A percentile compares a stretch with the other conserved stretches of the same genome.
These are phyloP conservation scores for Starmerella davenportii DNA, from an alignment of 805 yeast genomes.

Conservation along the genomic window DNA sequence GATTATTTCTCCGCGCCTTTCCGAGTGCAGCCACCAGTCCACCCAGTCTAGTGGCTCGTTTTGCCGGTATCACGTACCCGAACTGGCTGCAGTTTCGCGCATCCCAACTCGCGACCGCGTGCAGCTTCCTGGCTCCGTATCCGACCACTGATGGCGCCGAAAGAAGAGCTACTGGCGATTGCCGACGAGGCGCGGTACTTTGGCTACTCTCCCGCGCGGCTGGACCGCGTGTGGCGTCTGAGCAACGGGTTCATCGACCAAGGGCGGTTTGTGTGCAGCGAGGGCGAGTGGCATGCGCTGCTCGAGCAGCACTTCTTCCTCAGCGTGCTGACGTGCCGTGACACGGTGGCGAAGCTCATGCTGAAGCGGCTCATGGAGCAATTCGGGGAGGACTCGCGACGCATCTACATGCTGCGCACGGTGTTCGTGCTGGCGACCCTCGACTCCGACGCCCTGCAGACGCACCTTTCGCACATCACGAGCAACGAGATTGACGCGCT, in stretches of 20 bases:
- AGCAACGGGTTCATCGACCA: conserved; percentile 25
- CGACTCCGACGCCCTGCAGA: conserved; percentile 24
- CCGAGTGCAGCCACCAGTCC: no score
- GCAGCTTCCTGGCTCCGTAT: no score
- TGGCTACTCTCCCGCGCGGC: conserved; percentile 31
- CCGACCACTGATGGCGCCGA: conserved; percentile 1
- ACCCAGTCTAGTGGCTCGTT: no score
- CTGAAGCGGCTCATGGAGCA: conserved; percentile 51
- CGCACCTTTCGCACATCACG: conserved; percentile 20
- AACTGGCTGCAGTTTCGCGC: no score
- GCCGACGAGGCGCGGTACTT: conserved; percentile 36
- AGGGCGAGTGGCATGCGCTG: conserved; percentile 34
- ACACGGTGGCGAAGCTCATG: conserved; percentile 49
- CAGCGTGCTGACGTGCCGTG: conserved; percentile 42
- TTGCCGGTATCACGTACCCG: no score
- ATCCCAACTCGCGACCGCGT: no score
- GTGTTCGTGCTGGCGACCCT: conserved; percentile 40
- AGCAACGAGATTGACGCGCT: conserved; percentile 14
- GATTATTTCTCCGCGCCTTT: no score
- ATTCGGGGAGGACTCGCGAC: conserved; percentile 39
- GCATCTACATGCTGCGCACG: conserved; percentile 38
- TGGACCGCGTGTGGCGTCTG: conserved; percentile 27
- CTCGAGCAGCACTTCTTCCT: conserved; percentile 59
- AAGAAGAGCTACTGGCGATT: conserved; percentile 34
- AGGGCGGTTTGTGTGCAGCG: conserved; percentile 14